A percentile compares a stretch with the other conserved stretches of the same genome.
Conservation (phyloP, 1,284 basidiomycete species). For the Taiwanofungus camphoratus region DNA sequence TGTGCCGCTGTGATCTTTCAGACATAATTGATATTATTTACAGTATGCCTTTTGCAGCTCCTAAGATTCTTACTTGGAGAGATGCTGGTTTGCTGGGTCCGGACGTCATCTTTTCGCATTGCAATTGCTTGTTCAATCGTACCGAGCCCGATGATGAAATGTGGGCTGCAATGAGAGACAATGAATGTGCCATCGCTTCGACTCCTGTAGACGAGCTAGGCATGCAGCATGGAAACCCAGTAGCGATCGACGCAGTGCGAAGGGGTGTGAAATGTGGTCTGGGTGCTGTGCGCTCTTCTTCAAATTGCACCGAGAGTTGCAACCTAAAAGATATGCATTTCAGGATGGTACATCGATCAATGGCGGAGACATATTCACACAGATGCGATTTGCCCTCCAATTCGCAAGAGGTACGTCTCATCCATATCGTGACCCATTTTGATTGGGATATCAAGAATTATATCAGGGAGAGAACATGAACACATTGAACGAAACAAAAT, state of each 20-base stretch:
- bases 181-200: slow-evolving; percentile 25
- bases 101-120: slow-evolving; percentile 31
- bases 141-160: slow-evolving; percentile 26
- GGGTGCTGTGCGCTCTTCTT: slow-evolving; percentile 21
- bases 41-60: slow-evolving; percentile 9
- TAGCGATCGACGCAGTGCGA: slow-evolving; percentile 26
- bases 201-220: slow-evolving; percentile 31
- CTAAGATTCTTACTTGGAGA: slow-evolving; percentile 21
- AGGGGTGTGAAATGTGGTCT: slow-evolving; percentile 30
- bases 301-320: neutral
- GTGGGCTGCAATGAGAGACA: slow-evolving; percentile 27
- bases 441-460: neutral
- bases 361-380: slow-evolving; percentile 30
- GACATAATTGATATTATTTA: neutral
- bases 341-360: slow-evolving; percentile 27
- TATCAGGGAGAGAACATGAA: slow-evolving; percentile 23
- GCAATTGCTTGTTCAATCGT: slow-evolving; percentile 25
- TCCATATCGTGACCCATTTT: neutral
- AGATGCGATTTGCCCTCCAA: slow-evolving; percentile 29
- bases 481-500: slow-evolving; percentile 15
- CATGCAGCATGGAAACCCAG: slow-evolving; percentile 31
- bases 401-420: slow-evolving; percentile 22
- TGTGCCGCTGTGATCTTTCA: neutral
- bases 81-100: slow-evolving; percentile 25
- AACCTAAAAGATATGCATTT: too few species aligned